These are phyloP conservation scores for Symbiodinium pilosum DNA, from an alignment of 73 alveolate genomes.

Conservation along the genomic window DNA sequence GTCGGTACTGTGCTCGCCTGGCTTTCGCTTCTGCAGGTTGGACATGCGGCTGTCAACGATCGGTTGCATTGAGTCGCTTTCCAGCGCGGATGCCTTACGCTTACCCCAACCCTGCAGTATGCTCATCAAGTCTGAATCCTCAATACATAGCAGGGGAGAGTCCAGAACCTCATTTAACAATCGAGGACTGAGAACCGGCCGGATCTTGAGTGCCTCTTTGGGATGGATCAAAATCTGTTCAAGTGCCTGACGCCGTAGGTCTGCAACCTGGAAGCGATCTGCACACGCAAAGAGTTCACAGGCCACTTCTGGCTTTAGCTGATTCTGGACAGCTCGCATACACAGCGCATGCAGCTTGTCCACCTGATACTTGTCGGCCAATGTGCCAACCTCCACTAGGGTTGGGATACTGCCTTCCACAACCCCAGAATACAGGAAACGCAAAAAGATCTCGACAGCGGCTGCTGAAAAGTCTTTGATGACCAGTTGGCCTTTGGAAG, in stretches of 20 bases:
- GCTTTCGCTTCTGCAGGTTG: slow-evolving; percentile 18
- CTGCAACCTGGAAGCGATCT: slow-evolving; percentile 21
- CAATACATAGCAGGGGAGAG: slow-evolving; percentile 3
- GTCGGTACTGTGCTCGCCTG: slow-evolving; percentile 4
- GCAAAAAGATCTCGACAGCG: not conserved
- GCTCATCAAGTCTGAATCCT: not conserved
- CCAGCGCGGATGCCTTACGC: not conserved
- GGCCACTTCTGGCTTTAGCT: not conserved
- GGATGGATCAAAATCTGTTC: slow-evolving; percentile 6
- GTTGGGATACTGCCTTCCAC: slow-evolving; percentile 18
- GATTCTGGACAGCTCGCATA: not conserved
- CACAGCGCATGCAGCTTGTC: not conserved
- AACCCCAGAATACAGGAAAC: not conserved
- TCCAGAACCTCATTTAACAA: slow-evolving; percentile 9
- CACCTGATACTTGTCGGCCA: slow-evolving; percentile 1
- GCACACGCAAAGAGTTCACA: not conserved
- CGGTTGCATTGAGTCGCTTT: not conserved
- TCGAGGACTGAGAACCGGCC: not conserved
- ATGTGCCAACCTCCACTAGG: slow-evolving; percentile 9
- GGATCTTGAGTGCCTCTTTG: not conserved
- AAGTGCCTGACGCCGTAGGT: slow-evolving; percentile 1
- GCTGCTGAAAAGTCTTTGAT: not conserved
- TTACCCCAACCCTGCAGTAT: slow-evolving; percentile 17
- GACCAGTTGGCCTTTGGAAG: not conserved
- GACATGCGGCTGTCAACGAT: not conserved